Conservation (phyloP, 1,139 yeast genomes). For the Saccharomyces pastorianus region DNA sequence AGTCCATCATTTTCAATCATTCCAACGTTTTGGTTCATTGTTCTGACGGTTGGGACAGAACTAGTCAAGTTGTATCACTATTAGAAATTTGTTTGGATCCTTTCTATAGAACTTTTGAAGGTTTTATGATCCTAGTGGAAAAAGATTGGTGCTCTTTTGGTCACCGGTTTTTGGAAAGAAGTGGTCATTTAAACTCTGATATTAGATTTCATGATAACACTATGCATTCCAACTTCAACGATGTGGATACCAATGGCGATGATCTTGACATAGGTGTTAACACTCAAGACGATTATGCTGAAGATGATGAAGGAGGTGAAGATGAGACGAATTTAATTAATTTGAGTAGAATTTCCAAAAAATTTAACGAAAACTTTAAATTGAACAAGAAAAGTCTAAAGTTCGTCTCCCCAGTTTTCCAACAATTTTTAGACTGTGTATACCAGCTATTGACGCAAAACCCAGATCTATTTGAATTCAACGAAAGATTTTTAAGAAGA, state of each 20-base stretch:
- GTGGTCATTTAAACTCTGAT: slow-evolving; percentile 56
- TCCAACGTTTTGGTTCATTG: slow-evolving; percentile 86
- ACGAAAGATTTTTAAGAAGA: slow-evolving; percentile 78
- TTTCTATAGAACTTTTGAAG: slow-evolving; percentile 75
- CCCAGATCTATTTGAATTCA: slow-evolving; percentile 73
- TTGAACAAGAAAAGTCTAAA: slow-evolving; percentile 36
- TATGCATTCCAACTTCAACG: slow-evolving; percentile 15
- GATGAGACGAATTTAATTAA: not conserved
- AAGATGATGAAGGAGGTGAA: slow-evolving; percentile 2
- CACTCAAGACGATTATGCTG: slow-evolving; percentile 4
- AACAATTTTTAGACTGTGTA: slow-evolving; percentile 85
- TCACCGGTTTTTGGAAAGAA: slow-evolving; percentile 76
- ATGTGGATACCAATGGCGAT: slow-evolving; percentile 7
- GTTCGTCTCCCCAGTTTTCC: slow-evolving; percentile 80
- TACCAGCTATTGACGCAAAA: slow-evolving; percentile 69
- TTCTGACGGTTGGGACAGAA: slow-evolving; percentile 98
- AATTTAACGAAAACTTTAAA: not conserved
- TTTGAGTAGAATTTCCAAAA: not conserved
- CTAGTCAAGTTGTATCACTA: slow-evolving; percentile 79
- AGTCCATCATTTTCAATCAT: slow-evolving; percentile 71
- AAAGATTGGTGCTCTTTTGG: slow-evolving; percentile 97
- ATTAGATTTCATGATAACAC: slow-evolving; percentile 34
- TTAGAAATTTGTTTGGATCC: slow-evolving; percentile 89
- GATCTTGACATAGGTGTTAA: slow-evolving; percentile 12
- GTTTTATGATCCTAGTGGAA: slow-evolving; percentile 77